Base-by-base conservation (phyloP, 352 stramenopile genomes). In the Pythium scleroteichum region DNA sequence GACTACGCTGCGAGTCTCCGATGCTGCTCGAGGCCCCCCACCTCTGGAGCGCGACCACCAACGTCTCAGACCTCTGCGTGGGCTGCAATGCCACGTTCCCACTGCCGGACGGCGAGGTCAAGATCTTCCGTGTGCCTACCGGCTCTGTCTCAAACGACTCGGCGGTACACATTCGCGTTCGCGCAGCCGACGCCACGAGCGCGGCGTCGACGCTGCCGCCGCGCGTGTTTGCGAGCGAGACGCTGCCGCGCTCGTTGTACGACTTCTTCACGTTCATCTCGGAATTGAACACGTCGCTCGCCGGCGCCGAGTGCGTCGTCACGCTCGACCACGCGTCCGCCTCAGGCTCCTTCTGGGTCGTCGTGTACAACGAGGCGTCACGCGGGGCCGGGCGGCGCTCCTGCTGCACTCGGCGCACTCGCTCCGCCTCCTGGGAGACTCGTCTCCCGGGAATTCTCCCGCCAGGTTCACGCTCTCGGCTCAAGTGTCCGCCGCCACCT, bases 231-330 rank as follows among this genome's bases (percentile, higher is more conserved):
- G 85, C 92, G 45, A 87, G 81, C 45, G 79, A 91, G 55, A 69
- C 78, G 24, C 63, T 85, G 23, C 83, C 83, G 5, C 70, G 80
- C n/a, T 90, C 78, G 3, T 65, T 94, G 16, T 88, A 88, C 47
- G 84, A 94, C 56, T 92, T n/a, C n/a, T n/a, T 92, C 56, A 78
- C 70, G 4, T 71, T 81, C 53, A 85, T 94, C 22, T 88, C 78
- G 5, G 61, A 72, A 7, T 66, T 42, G 3, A 71, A 62, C 23
- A 54, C n/a, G 6, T 53, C 65, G 17, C 33, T 40, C 6, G 53
- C 45, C 9, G 64, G 56, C 35, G 47, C 62, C 16, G 72, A 89
- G 66, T 40, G 23, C 23, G 67, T 72, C 4, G 68, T 93, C 2
- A 63, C 79, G 39, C 57, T 93, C 26, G 57, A 72, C 4, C 80